Base-by-base conservation (phyloP, 1,284 basidiomycete genomes). In the Lentinula novae-zelandiae region DNA sequence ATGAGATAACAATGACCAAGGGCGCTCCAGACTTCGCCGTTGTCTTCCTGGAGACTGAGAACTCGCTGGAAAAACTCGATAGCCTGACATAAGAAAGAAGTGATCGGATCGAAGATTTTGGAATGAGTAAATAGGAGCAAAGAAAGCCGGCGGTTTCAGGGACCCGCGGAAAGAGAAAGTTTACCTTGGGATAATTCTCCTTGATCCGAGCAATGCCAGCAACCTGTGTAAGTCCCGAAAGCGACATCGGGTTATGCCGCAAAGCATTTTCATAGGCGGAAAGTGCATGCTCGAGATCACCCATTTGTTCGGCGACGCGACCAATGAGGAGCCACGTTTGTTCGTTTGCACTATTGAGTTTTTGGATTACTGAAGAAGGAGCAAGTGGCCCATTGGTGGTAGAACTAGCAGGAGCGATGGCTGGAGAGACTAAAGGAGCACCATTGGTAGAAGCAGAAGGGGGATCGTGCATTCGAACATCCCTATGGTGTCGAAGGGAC, bases 1-100 rank as follows among this genome's bases (percentile, higher is more conserved):
- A 98, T 99, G 60, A 99, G 85, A 75, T 96, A 96, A 77, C 97
- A 98, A 71, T 98, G 96, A 91, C 92, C 93, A 64, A 96, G 84
- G 1, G 94, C 93, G 69, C 91, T 93, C 94, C 94, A 96, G 61
- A 95, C 90, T 78, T 96, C 93, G 70, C 94, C 94, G 73, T 95
- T 95, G 74, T 95, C 92, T 76, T 92, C 88, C 72, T 96, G 90
- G 63, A 96, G 83, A 69, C 83, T 82, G 63, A 98, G 82, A 44
- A 95, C 94, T 57, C 93, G 89, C 72, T 96, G 93, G 72, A 96
- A 97, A 76, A 91, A 96, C 61, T 97, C 96, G 73, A 98, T 87
- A 57, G 96, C 95, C 90, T 95, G 72, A 73, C 76, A 66, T 63
- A 69, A 73, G 68, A 1, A 64, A 62, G 60, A 52, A 60, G 67